Base-by-base conservation (phyloP, 306 rosid genomes). In the Abrus pulchellus region DNA sequence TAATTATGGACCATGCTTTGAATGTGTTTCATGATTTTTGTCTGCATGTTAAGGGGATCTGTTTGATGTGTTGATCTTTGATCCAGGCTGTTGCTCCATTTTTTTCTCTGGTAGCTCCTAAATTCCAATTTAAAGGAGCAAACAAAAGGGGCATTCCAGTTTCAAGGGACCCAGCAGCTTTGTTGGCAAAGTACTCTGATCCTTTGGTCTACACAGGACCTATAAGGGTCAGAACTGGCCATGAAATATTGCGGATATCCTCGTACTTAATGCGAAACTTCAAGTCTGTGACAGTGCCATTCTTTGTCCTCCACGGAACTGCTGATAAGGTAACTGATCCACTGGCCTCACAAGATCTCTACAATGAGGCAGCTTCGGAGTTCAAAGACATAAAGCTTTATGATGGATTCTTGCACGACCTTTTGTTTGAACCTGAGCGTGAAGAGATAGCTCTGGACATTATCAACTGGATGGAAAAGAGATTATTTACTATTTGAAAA, bases 111-210 rank as follows among this genome's bases (percentile, higher is more conserved):
- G 90, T 96, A 13, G 94, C 83, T 76, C 99, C 99, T 0, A 93
- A 75, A 89, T 88, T 88, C 81, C 99, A 96, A 87, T 90, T 96
- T 34, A 96, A 96, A 84, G 99, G 99, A 61, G 98, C 99, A 40
- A 93, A 96, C 91, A 96, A 92, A 80, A 87, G 94, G 89, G 99
- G 99, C 61, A 96, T 96, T 85, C 99, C 99, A 49, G 99, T 96
- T 81, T 87, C 99, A 0, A 88, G 99, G 78, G 99, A 96, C 83
- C 98, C 98, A 28, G 98, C 94, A 32, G 98, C 98, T 32, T 62
- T 96, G 80, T 48, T 90, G 82, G 98, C 98, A 0, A 96, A 96
- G 87, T 96, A 93, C 77, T 90, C 99, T 0, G 99, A 96, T 85
- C 99, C 99, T 67, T 81, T 93, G 81, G 99, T 96, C 49, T 96